Evolutionary conservation across 2,329 filamentous ascomycete species (phyloP), one percentile per base, ranked within the genome.

Genomic region (Tetracladium maxilliforme): DNA sequence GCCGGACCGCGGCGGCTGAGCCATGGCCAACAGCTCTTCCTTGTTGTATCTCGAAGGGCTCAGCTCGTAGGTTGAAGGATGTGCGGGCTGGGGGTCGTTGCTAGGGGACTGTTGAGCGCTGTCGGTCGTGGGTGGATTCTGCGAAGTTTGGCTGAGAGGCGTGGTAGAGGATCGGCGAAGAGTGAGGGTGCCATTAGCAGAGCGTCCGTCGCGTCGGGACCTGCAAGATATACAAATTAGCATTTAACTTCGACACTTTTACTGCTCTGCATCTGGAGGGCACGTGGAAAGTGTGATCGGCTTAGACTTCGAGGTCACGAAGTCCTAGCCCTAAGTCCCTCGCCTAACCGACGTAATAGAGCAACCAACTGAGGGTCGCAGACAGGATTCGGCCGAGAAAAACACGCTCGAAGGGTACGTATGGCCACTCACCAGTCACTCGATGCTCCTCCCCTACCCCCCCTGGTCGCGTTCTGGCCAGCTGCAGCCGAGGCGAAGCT

Each of bases 401-500:
- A 6, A 15, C 12, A 11, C 10, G 10, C 10, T 9, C 6, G 8
- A 23, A 12, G 12, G 11, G 7, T 6, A 24, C 22, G 10, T 11
- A 14, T 4, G n/a, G 12, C 11, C 12, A 11, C 15, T 16, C 54
- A 36, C 54, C 57, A 25, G 54, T 20, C 23, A 29, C 18, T 16
- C 22, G 19, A 34, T 26, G 19, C 22, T 64, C 74, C 52, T 64
- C 83, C 78, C 77, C 83, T 52, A 83, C 78, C 56, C 70, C 73
- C 49, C 67, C 67, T 37, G 56, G 56, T 48, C 68, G 61, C 33
- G 58, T 57, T 39, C 69, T 81, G 77, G 51, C 78, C 78, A 48
- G 79, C 78, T 40, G 79, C 79, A 43, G 79, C 79, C 47, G 79
- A 83, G 49, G 79, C 79, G 56, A 86, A 86, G 63, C 76, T 84